Evolutionary conservation across 177 flowering plant species (phyloP), one percentile per base, ranked within the genome.

Genomic region (Vitis hybrid): DNA sequence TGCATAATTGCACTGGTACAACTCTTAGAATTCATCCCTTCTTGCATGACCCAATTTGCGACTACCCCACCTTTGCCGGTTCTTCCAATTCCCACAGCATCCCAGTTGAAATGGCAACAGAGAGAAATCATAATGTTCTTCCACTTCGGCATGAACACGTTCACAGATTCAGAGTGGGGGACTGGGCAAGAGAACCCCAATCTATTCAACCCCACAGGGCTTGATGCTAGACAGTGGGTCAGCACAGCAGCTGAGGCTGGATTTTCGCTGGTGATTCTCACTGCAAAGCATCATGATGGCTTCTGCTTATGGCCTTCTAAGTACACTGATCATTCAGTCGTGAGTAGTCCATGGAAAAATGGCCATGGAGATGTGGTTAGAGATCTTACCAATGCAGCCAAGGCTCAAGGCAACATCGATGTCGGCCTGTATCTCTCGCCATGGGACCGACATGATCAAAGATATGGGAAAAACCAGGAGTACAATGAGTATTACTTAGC

Each of bases 241-340:
- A 80, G 72, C 5, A 76, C 77, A 2, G 97, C 94, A 0, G 77
- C 75, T 0, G 69, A 75, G 2, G 82, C 91, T 1, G 97, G 97
- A 1, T n/a, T 89, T 56, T 82, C 91, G 0, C 82, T 94, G 5
- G 73, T 88, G 67, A 91, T 92, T 23, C 87, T 94, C 59, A 94
- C 99, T 0, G 94, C 99, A 12, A 94, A 94, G 70, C 98, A 94
- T 77, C 98, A 93, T 55, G 98, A 93, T 54, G 99, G 98, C 19
- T 94, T 94, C 70, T 92, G 99, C 74, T 45, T 94, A 23, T 94
- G 98, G 99, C 98, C 98, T 49, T 90, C 97, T 1, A 66, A 80
- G 45, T 93, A 88, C 80, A 92, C 99, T 1, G 83, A 87, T 48
- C 97, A 94, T 57, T 93, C 98, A 14, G 96, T 93, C 6, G 26